Conservation (phyloP, 2,329 filamentous ascomycete species). For the Rugonectria rugulosa region DNA sequence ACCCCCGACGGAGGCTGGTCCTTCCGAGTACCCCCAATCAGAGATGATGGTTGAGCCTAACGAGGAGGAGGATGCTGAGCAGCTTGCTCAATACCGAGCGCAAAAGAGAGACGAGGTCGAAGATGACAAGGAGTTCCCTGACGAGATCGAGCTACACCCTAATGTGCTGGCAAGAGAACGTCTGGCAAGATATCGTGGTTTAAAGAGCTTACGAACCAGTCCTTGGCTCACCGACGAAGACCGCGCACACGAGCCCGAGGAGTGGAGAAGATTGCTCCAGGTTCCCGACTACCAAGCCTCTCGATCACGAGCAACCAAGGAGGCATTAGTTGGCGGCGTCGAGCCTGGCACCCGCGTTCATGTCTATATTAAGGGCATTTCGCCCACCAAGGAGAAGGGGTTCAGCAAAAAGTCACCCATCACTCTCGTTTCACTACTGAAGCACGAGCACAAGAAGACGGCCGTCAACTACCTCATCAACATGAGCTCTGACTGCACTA, state of each 20-base stretch:
- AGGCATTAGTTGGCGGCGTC: conserved; percentile 89
- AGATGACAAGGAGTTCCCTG: conserved; percentile 94
- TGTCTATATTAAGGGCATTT: conserved; percentile 71
- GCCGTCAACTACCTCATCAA: conserved; percentile 90
- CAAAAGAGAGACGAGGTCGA: conserved; percentile 81
- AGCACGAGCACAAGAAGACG: conserved; percentile 94
- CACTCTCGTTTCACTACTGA: conserved; percentile 83
- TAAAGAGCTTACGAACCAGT: conserved; percentile 90
- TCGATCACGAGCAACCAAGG: conserved; percentile 76
- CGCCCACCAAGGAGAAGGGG: conserved; percentile 51
- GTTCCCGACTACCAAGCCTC: conserved; percentile 90
- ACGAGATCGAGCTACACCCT: conserved; percentile 94
- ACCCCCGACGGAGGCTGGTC: conserved; percentile 77
- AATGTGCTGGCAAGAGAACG: conserved; percentile 86
- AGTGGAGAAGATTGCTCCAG: conserved; percentile 86
- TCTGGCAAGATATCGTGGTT: conserved; percentile 83
- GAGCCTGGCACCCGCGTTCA: conserved; percentile 83
- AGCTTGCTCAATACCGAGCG: conserved; percentile 82
- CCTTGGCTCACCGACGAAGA: conserved; percentile 92
- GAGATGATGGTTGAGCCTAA: conserved; percentile 90
- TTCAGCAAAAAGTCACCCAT: conserved; percentile 65
- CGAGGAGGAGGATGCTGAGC: conserved; percentile 78
- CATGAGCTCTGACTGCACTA: conserved; percentile 77
- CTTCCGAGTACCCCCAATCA: conserved; percentile 91
- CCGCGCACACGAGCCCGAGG: conserved; percentile 82